A percentile compares a stretch with the other conserved stretches of the same genome.
Conservation (phyloP, 1,139 yeast genomes). For the Debaryomycetaceae sp. region DNA sequence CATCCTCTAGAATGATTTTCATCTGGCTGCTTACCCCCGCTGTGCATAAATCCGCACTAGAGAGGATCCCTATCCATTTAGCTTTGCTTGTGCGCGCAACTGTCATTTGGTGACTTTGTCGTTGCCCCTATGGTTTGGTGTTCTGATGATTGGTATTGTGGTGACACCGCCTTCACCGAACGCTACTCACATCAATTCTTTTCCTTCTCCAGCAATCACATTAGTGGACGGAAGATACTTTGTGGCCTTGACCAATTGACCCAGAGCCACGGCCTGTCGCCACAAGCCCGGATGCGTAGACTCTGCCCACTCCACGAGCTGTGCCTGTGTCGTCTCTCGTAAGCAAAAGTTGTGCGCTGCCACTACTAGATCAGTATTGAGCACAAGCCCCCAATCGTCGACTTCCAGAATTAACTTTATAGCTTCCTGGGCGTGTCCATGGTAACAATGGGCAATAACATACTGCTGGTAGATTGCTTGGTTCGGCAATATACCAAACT, state of each 20-base stretch:
- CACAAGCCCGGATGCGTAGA: constrained; percentile 33
- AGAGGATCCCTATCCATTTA: no score
- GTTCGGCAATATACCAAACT: constrained; percentile 44
- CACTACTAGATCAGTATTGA: constrained; percentile 41
- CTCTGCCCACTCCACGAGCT: constrained; percentile 45
- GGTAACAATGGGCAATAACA: constrained; percentile 64
- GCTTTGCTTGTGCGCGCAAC: no score
- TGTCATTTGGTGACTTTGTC: no score
- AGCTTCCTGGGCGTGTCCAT: constrained; percentile 53
- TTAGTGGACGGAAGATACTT: constrained; percentile 19
- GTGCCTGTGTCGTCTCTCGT: constrained; percentile 33
- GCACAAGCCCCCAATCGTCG: constrained; percentile 39
- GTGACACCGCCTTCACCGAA: no score
- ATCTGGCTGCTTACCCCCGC: no score
- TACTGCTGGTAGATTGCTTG: constrained; percentile 51
- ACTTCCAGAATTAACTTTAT: constrained; percentile 39
- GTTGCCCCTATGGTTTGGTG: no score
- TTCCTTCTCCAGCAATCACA: constrained; percentile 7
- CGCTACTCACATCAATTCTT: no score
- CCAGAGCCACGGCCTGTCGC: constrained; percentile 28
- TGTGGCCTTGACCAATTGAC: constrained; percentile 27
- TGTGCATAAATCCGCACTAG: no score
- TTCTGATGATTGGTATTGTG: no score
- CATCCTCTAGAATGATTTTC: no score
- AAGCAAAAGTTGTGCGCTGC: constrained; percentile 55